phyloP scores from a whole-genome alignment of 176 grass and related monocot genomes.

The Triticum timopheevii region DNA sequence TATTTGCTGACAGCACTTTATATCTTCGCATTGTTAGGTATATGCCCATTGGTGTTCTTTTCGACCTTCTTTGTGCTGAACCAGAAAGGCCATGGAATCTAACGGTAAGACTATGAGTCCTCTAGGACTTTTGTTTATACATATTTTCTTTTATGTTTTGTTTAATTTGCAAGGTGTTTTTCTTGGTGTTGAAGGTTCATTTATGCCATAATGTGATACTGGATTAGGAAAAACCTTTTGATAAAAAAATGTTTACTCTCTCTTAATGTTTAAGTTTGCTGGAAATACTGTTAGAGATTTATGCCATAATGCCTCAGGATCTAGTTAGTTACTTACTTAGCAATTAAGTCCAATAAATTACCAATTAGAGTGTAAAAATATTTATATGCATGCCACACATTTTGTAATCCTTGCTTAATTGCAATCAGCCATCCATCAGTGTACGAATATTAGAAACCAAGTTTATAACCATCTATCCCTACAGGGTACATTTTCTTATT shows the following conservation, averaged over 20 bases:
- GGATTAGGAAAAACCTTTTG: neutral
- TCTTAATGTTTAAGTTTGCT: neutral
- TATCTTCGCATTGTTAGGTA: constrained; percentile 62
- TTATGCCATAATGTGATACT: neutral
- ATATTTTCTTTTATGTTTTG: neutral
- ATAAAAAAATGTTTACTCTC: neutral
- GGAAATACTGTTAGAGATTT: neutral
- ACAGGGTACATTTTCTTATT: neutral
- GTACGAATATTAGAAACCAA: neutral
- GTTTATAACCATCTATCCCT: neutral
- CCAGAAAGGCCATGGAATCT: constrained; percentile 97
- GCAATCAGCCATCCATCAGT: neutral
- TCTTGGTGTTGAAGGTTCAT: neutral
- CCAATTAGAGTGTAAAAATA: neutral
- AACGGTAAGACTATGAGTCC: constrained; percentile 53
- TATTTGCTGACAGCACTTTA: neutral
- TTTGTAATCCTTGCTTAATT: constrained; percentile 19
- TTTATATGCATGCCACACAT: neutral
- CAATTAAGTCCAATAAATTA: neutral
- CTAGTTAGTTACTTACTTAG: neutral
- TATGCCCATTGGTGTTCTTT: constrained; percentile 92
- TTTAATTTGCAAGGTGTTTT: constrained; percentile 1
- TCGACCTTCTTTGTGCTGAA: constrained; percentile 88
- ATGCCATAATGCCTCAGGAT: neutral
- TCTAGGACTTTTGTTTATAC: neutral